A percentile compares a stretch with the other conserved stretches of the same genome.
Conservation (phyloP, 2,329 filamentous ascomycete genomes). For the Aspergillus oerlinghausenensis region DNA sequence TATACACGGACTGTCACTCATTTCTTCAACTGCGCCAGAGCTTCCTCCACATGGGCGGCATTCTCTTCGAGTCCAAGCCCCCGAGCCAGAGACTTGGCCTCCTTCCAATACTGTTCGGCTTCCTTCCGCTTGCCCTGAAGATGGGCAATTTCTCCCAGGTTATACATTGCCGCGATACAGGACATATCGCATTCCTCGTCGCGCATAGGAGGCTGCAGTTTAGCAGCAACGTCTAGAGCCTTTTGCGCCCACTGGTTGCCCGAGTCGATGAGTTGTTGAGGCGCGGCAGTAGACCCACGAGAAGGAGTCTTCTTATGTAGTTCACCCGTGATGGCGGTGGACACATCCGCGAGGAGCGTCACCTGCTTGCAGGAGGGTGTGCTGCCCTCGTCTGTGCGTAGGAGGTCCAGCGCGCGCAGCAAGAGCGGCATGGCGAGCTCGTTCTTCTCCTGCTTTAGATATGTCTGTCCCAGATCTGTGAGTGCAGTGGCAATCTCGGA, state of each 20-base stretch:
- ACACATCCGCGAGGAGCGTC: conserved; percentile 60
- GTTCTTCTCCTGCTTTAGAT: conserved; percentile 67
- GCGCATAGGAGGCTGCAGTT: conserved; percentile 61
- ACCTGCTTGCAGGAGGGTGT: conserved; percentile 68
- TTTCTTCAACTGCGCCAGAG: conserved; percentile 28
- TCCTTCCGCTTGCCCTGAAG: conserved; percentile 63
- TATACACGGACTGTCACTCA: not conserved
- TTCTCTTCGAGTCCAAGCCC: conserved; percentile 39
- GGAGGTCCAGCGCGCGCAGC: conserved; percentile 73
- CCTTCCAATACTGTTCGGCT: conserved; percentile 63
- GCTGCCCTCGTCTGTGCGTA: conserved; percentile 42
- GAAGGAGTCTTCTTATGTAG: conserved; percentile 26
- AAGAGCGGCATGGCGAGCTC: conserved; percentile 82
- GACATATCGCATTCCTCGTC: conserved; percentile 77
- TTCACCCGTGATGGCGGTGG: conserved; percentile 43
- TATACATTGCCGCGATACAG: conserved; percentile 79
- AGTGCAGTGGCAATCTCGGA: conserved; percentile 33
- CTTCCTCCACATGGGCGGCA: conserved; percentile 24
- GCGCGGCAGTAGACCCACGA: conserved; percentile 44
- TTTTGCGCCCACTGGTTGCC: conserved; percentile 76
- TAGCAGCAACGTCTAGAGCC: conserved; percentile 62
- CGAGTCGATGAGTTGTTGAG: conserved; percentile 61
- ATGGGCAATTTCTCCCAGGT: conserved; percentile 77
- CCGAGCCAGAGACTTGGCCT: conserved; percentile 59
- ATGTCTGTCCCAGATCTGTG: conserved; percentile 68